Base-by-base conservation (phyloP, 139 green algal species). In the Pleodorina starrii region DNA sequence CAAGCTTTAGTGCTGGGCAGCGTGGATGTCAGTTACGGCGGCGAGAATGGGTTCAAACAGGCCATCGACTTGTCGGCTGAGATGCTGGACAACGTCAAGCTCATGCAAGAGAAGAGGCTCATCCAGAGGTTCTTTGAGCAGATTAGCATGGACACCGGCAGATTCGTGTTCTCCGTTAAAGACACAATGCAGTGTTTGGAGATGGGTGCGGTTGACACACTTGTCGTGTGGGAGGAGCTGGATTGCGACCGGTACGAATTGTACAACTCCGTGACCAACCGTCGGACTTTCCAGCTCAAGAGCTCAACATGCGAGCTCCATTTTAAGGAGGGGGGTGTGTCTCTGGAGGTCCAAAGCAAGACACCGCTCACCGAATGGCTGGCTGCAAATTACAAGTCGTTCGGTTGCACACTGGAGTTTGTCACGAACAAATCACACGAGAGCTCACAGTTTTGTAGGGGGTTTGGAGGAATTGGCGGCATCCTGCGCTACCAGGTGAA, bases 41-140 rank as follows among this genome's bases (percentile, higher is more conserved):
- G 97, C 17, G 98, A 99, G 90, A 99, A 99, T 92, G 98, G 98
- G 21, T 99, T 99, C 95, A 99, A 96, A 87, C 98, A 99, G 93
- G 98, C 98, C 16, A 99, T 99, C 82, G 98, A 99, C 95, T 95
- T 99, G 66, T 97, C 96, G 7, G 91, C 96, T 25, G 98, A 99
- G 89, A 97, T 97, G 40, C 93, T 99, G 44, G 91, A 93, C 51
- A 99, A 99, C 88, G 97, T 99, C 48, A 99, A 99, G 94, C 99
- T 99, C 95, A 97, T 99, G 82, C 97, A 93, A 88, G 97, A 99
- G 89, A 98, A 97, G 93, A 90, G 94, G 43, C 95, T 98, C 14
- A 97, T 98, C 87, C 92, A 90, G 88, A 35, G 94, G 48, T 99
- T 99, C 94, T 99, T 99, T 85, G 98, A 99, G 73, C 96, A 99